phyloP scores from a whole-genome alignment of 192 early-diverging fungal species.

The Backusella luteola region DNA sequence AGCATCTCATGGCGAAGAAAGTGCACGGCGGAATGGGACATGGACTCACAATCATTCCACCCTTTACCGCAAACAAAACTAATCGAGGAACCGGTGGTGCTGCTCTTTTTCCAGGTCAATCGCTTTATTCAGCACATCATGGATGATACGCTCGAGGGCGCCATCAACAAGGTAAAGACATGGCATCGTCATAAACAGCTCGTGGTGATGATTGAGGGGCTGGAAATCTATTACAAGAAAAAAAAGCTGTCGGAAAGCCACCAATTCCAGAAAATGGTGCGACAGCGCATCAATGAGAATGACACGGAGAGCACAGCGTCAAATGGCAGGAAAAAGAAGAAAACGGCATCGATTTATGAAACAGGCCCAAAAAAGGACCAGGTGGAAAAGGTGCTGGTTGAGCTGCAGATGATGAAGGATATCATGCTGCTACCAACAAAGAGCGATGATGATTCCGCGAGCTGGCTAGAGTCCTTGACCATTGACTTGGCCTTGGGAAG shows the following conservation, averaged over 20 bases:
- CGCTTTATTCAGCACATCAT: conserved; percentile 24
- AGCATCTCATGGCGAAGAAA: conserved; percentile 41
- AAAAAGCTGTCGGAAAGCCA: conserved; percentile 15
- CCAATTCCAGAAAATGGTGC: conserved; percentile 30
- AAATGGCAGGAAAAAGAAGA: not conserved
- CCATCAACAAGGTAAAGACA: conserved; percentile 21
- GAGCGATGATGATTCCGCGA: conserved; percentile 37
- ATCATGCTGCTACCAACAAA: conserved; percentile 35
- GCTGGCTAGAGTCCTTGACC: conserved; percentile 32
- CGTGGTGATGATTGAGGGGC: conserved; percentile 40
- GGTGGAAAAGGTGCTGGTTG: conserved; percentile 31
- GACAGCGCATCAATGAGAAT: not conserved
- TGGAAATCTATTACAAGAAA: conserved; percentile 34
- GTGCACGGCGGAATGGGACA: conserved; percentile 28
- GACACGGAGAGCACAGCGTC: not conserved
- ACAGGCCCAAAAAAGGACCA: conserved; percentile 7
- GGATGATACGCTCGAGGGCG: not conserved
- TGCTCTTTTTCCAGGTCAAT: conserved; percentile 26
- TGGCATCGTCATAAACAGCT: conserved; percentile 22
- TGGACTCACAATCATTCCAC: conserved; percentile 26
- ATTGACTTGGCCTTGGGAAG: conserved; percentile 33
- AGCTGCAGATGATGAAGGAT: conserved; percentile 37
- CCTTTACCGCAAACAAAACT: conserved; percentile 17
- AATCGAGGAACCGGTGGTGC: conserved; percentile 24
- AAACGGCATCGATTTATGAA: not conserved